phyloP scores from a whole-genome alignment of 345 rosid genomes.

The Melastoma malabathricum region DNA sequence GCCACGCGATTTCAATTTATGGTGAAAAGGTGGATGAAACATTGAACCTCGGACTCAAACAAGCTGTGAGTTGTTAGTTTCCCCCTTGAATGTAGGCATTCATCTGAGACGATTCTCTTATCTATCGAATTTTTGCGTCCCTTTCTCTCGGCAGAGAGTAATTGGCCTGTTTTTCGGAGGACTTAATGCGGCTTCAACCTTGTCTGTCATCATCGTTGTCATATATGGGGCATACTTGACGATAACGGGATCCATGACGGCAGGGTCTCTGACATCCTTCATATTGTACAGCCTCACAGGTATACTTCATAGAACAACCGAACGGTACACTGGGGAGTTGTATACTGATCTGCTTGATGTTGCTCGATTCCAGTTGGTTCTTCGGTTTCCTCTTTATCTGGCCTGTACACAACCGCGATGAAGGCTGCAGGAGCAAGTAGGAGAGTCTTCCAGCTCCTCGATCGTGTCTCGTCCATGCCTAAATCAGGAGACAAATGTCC shows the following conservation, averaged over 20 bases:
- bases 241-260: conserved; percentile 69
- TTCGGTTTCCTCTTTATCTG: conserved; percentile 70
- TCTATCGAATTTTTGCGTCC: background rate
- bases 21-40: conserved; percentile 83
- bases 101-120: too few species aligned
- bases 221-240: conserved; percentile 84
- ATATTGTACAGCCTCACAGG: conserved; percentile 96
- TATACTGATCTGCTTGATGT: too few species aligned
- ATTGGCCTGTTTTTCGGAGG: conserved; percentile 75
- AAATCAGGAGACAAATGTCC: conserved; percentile 72
- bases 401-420: conserved; percentile 79
- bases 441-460: conserved; percentile 84
- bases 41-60: conserved; percentile 65
- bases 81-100: too few species aligned
- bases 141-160: conserved; percentile 24
- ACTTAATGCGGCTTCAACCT: conserved; percentile 70
- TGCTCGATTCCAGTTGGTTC: conserved; percentile 49
- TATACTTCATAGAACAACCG: conserved; percentile 7
- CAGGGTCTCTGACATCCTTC: conserved; percentile 88
- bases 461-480: conserved; percentile 73
- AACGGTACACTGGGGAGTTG: too few species aligned
- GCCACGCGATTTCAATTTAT: conserved; percentile 48
- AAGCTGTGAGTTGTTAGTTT: conserved; percentile 44
- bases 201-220: conserved; percentile 69
- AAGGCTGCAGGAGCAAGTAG: conserved; percentile 98